Conservation (phyloP, 805 yeast species). For the Maudiozyma saulgeensis region DNA sequence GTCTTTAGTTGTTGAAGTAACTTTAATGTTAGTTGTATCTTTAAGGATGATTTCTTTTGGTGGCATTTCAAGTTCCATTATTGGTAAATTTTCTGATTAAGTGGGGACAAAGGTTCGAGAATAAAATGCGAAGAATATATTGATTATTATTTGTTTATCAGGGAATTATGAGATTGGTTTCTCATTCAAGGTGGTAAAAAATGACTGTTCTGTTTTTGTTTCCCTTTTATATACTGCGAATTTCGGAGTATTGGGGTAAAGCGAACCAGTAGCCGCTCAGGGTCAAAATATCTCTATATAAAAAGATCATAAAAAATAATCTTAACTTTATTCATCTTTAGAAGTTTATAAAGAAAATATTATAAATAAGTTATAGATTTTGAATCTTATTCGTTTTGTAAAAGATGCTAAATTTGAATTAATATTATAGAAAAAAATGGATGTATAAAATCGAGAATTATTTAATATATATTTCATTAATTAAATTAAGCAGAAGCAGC, state of each 20-base stretch:
- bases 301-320: no score
- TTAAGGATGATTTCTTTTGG: not conserved
- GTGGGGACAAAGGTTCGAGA: not conserved
- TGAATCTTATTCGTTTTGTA: not conserved
- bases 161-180: no score
- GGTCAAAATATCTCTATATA: not conserved
- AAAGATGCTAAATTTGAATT: not conserved
- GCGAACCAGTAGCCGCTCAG: not conserved
- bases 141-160: no score
- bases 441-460: not conserved
- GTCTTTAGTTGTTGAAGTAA: not conserved
- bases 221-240: not conserved
- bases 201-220: not conserved
- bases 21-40: not conserved
- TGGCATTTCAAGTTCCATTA: not conserved
- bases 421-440: not conserved
- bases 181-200: not conserved
- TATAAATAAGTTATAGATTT: not conserved
- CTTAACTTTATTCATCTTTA: no score
- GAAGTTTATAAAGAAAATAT: no score
- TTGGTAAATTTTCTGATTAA: not conserved
- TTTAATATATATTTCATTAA: not conserved
- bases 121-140: no score
- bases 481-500: not conserved
- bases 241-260: not conserved